Evolutionary conservation across 768 basidiomycete genomes (phyloP), one percentile per base, ranked within the genome.

Genomic region (Suillus variegatus): DNA sequence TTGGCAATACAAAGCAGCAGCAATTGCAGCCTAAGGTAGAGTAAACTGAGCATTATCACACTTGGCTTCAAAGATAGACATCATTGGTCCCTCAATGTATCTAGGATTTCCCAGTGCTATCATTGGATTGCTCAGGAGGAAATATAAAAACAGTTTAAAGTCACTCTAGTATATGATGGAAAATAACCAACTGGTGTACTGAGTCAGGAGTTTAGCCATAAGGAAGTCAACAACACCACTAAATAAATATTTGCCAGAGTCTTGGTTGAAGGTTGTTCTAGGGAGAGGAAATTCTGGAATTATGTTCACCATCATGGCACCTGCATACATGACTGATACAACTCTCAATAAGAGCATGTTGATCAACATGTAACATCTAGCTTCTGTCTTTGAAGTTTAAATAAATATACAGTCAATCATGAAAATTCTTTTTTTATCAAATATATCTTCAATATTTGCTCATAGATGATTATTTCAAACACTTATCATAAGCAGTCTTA

Each of bases 221-320:
- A 60, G 10, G 38, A 60, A 40, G 67, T 68, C 69, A 32, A 71
- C 61, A 20, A 67, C 66, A 54, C 69, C 64, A 25, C 69, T 56
- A 56, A 71, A 71, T 20, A 65, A 72, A 54, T 12, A 66, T 43
- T 66, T 72, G 8, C 64, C 69, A 47, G 54, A 60, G 3, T 60
- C 58, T 22, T 0, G 10, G 22, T 60, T 22, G 63, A 72, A 66
- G 0, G 25, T 32, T 40, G 71, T 72, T 61, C 46, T 69, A 20
- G 71, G n/a, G 60, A 72, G 63, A 36, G 71, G 67, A 47, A 63
- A 72, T 55, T 72, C 69, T 7, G 71, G 71, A 35, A 72, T 72
- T 51, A 72, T 70, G 56, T 70, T 68, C 55, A 72, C 66, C 3
- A 12, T 40, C 38, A 12, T 40, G 38, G 9, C 16, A 6, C 52